Evolutionary conservation across 148 eudicot species (phyloP).

Genomic region (Silene conica): DNA sequence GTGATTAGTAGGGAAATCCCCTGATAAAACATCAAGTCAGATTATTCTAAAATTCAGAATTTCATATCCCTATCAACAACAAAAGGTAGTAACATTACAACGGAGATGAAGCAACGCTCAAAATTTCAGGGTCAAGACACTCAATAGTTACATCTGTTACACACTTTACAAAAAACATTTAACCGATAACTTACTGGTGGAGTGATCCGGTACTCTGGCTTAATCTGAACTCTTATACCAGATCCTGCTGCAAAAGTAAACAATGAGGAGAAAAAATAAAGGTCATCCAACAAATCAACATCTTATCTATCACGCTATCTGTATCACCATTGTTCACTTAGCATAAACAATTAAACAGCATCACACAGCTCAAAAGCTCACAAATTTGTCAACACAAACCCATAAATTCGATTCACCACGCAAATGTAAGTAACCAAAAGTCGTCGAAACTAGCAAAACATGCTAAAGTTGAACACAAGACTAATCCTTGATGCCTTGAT

Average conservation of each 20-base stretch:
- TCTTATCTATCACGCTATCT: not conserved
- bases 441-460: not conserved
- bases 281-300: slow-evolving; percentile 1
- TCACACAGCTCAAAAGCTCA: not conserved
- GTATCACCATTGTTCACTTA: not conserved
- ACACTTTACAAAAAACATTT: not conserved
- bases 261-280: not conserved
- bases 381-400: not conserved
- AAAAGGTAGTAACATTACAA: not conserved
- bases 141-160: not conserved
- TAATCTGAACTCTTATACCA: slow-evolving; percentile 74
- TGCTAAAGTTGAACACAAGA: not conserved
- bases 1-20: not conserved
- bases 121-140: not conserved
- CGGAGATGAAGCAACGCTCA: too few species aligned
- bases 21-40: not conserved
- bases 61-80: not conserved
- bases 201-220: slow-evolving; percentile 74
- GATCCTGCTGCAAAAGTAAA: slow-evolving; percentile 57
- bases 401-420: not conserved
- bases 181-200: slow-evolving; percentile 65
- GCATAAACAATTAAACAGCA: not conserved
- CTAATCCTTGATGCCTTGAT: not conserved
- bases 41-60: not conserved
- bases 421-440: not conserved